phyloP scores from a whole-genome alignment of 2,329 filamentous ascomycete species.

The Trichoderma sp. region DNA sequence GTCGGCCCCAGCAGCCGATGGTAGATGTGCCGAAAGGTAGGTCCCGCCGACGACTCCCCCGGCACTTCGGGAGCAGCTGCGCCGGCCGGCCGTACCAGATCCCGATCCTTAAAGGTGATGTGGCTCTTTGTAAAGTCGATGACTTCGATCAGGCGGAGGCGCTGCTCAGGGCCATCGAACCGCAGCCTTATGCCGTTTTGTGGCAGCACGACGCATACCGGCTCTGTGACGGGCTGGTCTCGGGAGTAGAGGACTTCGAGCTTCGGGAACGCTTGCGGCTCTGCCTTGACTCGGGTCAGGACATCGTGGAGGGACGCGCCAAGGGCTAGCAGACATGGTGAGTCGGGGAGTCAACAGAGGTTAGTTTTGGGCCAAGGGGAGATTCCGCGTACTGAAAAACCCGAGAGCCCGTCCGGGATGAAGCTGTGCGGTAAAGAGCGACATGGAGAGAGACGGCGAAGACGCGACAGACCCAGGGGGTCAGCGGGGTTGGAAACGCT shows the following conservation, averaged over 20 bases:
- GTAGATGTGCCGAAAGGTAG: slow-evolving; percentile 85
- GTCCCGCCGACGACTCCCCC: slow-evolving; percentile 49
- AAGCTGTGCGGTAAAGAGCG: slow-evolving; percentile 59
- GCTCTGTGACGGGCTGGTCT: slow-evolving; percentile 68
- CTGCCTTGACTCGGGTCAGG: slow-evolving; percentile 80
- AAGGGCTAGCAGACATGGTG: slow-evolving; percentile 56
- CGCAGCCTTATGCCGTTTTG: slow-evolving; percentile 84
- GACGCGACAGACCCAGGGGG: slow-evolving; percentile 14
- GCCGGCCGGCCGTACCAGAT: slow-evolving; percentile 65
- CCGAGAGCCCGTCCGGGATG: slow-evolving; percentile 64
- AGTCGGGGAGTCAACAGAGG: background rate
- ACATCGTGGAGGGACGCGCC: slow-evolving; percentile 90
- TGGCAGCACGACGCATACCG: slow-evolving; percentile 72
- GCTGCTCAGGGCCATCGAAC: slow-evolving; percentile 91
- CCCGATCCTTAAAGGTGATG: slow-evolving; percentile 75
- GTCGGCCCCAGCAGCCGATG: slow-evolving; percentile 90
- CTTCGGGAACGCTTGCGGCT: slow-evolving; percentile 76
- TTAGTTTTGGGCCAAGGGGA: no score
- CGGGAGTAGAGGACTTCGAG: slow-evolving; percentile 80
- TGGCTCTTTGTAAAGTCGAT: slow-evolving; percentile 83
- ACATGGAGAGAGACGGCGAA: slow-evolving; percentile 32
- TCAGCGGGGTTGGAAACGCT: slow-evolving; percentile 5
- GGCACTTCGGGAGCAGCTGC: slow-evolving; percentile 31
- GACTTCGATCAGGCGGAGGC: slow-evolving; percentile 85
- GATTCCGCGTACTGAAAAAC: slow-evolving; percentile 46